These are phyloP conservation scores for Entomortierella parvispora DNA, from an alignment of 192 early-diverging fungal species.

Conservation along the genomic window DNA sequence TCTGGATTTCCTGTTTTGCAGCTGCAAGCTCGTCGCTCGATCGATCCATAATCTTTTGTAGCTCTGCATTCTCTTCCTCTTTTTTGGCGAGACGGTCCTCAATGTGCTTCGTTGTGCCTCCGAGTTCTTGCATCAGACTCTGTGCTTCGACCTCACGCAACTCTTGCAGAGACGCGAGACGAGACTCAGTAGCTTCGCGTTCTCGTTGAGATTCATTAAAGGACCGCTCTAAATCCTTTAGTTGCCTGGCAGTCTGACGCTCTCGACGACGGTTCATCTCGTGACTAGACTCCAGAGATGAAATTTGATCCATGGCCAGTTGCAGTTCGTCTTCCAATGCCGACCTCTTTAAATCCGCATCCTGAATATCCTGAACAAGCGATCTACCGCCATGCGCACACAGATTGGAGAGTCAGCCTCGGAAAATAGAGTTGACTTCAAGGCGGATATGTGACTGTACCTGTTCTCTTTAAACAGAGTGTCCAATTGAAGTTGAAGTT, in stretches of 20 bases:
- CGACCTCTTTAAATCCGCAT: constrained; percentile 19
- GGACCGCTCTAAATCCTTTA: constrained; percentile 45
- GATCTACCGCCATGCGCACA: constrained; percentile 8
- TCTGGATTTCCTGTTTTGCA: constrained; percentile 45
- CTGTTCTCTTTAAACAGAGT: constrained; percentile 36
- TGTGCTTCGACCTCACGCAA: constrained; percentile 32
- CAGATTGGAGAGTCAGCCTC: no score
- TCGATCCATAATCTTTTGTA: constrained; percentile 54
- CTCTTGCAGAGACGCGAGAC: constrained; percentile 45
- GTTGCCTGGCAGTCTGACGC: constrained; percentile 29
- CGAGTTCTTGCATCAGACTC: constrained; percentile 46
- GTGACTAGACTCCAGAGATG: constrained; percentile 31
- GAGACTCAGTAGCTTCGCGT: constrained; percentile 33
- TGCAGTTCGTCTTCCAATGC: constrained; percentile 27
- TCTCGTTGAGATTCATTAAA: constrained; percentile 40
- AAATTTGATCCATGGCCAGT: constrained; percentile 44
- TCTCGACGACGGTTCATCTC: constrained; percentile 48
- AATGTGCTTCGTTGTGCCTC: constrained; percentile 46
- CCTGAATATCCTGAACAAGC: constrained; percentile 23
- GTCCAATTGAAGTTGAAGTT: constrained; percentile 38
- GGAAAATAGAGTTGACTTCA: no score
- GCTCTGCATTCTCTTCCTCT: constrained; percentile 58
- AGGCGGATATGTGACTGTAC: no score
- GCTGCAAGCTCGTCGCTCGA: constrained; percentile 39
- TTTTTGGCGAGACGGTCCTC: constrained; percentile 52